Percentiles rank a stretch among this genome's conserved stretches.
Evolutionary conservation across 2,329 filamentous ascomycete species (phyloP).

Genomic region (Fusarium domesticum): DNA sequence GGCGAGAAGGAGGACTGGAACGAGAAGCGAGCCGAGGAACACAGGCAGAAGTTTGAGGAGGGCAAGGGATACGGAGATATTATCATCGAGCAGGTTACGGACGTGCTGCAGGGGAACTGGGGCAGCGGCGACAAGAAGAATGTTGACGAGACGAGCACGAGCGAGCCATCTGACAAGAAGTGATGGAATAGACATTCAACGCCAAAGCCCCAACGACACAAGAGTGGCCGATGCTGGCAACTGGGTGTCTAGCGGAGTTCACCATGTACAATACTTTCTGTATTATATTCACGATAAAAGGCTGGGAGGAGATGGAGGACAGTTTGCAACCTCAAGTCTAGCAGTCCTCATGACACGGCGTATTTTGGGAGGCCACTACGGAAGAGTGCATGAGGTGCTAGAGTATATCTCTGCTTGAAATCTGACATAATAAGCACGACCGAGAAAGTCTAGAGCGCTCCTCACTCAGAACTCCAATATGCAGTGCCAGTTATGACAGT

Average conservation of each 20-base stretch:
- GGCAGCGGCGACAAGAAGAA: constrained; percentile 30
- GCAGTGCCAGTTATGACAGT: no score
- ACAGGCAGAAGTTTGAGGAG: constrained; percentile 52
- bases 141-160: constrained; percentile 21
- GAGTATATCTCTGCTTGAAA: not conserved
- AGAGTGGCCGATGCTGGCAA: not conserved
- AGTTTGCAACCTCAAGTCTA: not conserved
- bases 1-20: constrained; percentile 54
- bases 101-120: constrained; percentile 47
- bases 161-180: constrained; percentile 19
- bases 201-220: not conserved
- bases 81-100: constrained; percentile 55
- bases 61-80: constrained; percentile 56
- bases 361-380: not conserved
- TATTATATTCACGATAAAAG: not conserved
- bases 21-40: constrained; percentile 49
- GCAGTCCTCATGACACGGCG: not conserved
- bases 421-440: not conserved
- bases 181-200: constrained; percentile 11
- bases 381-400: not conserved
- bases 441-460: no score
- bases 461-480: no score
- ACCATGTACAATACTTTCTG: not conserved
- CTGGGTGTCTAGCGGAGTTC: not conserved
- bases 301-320: not conserved